These are phyloP conservation scores for Rhodamnia argentea DNA, from an alignment of 345 rosid species.

Conservation along the genomic window DNA sequence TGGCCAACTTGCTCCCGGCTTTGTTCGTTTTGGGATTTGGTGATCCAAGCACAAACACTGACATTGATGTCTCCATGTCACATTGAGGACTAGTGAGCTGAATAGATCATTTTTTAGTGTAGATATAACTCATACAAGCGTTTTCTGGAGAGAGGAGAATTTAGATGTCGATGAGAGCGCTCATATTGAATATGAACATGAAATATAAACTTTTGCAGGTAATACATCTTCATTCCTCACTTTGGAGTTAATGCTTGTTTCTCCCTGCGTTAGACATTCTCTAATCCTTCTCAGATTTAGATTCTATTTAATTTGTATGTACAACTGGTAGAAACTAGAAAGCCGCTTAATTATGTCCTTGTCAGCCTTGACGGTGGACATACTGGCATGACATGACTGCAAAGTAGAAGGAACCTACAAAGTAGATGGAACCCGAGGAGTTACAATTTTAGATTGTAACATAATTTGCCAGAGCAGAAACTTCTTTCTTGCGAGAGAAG, in stretches of 20 bases:
- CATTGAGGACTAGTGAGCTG: background rate
- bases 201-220: background rate
- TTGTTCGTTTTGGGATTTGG: background rate
- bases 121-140: background rate
- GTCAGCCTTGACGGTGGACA: background rate
- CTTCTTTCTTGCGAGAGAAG: too few relatives aligned
- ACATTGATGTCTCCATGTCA: background rate
- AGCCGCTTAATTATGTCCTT: background rate
- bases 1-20: background rate
- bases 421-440: background rate
- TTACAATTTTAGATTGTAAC: background rate
- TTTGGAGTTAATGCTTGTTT: background rate
- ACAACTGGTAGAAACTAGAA: background rate
- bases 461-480: background rate
- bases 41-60: background rate
- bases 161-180: background rate
- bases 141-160: background rate
- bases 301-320: background rate
- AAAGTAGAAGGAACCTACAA: background rate
- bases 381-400: background rate
- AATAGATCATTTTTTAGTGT: background rate
- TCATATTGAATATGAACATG: background rate
- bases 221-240: background rate
- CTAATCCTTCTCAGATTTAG: background rate
- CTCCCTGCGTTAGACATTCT: background rate